Conservation (phyloP, 495 filamentous ascomycete genomes). For the Lentithecium fluviatile region DNA sequence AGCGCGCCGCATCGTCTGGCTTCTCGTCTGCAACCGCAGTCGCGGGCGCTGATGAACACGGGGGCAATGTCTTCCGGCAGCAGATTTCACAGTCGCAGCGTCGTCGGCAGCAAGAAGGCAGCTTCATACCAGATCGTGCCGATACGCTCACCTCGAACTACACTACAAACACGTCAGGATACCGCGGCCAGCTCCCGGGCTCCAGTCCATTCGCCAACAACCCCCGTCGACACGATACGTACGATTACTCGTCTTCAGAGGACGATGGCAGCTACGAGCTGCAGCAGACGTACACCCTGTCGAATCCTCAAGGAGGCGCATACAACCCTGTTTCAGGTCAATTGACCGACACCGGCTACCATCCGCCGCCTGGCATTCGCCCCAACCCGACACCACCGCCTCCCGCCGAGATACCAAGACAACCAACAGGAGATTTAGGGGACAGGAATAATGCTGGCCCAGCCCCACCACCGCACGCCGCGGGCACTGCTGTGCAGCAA, state of each 20-base stretch:
- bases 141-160: constrained; percentile 14
- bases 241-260: constrained; percentile 37
- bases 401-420: neutral
- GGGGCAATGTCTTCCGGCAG: constrained; percentile 38
- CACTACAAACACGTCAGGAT: constrained; percentile 18
- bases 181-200: constrained; percentile 21
- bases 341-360: constrained; percentile 29
- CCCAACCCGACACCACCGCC: constrained; percentile 26
- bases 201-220: constrained; percentile 22
- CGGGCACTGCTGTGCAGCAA: constrained; percentile 10
- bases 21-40: constrained; percentile 26
- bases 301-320: constrained; percentile 17
- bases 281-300: constrained; percentile 32
- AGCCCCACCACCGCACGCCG: constrained; percentile 17
- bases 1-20: constrained; percentile 20
- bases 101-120: constrained; percentile 12
- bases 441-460: constrained; percentile 12
- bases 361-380: constrained; percentile 13
- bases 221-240: constrained; percentile 17
- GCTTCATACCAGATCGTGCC: constrained; percentile 2
- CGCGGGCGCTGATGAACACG: constrained; percentile 1
- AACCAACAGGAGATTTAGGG: constrained; percentile 10
- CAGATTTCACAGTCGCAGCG: constrained; percentile 36
- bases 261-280: constrained; percentile 37
- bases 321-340: constrained; percentile 28